Base-by-base conservation (phyloP, 148 eudicot species). In the Nepenthes gracilis region DNA sequence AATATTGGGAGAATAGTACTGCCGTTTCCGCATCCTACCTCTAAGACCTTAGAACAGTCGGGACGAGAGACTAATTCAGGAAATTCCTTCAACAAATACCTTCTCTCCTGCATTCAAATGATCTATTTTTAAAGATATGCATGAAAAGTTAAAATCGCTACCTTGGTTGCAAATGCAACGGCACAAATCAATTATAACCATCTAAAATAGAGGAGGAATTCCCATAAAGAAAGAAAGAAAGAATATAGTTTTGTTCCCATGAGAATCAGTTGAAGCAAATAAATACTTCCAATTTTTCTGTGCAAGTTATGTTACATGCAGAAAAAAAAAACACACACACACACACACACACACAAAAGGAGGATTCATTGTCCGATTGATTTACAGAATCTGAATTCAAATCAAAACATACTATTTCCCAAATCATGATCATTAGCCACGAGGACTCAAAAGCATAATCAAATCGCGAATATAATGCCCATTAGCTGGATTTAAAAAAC, bases 1-100 rank as follows among this genome's bases (percentile, higher is more conserved):
- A 90, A 61, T 57, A 90, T 79, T 9, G 95, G 86, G 38, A 90
- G 67, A 68, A 81, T 65, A 0, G 95, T 86, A 68, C 97, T 90
- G 55, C 97, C 97, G 71, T 82, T 84, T 43, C 95, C 97, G 80
- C 97, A 86, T 61, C 97, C 95, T 60, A 90, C 85, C 73, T 90
- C 90, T 79, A 90, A 77, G 64, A 86, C 71, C 67, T 75, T 83
- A 6, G 75, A 77, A 63, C 75, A 36, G 14, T 77, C 90, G 32
- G 61, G 55, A 74, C 83, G 78, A 40, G 85, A 74, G 35, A 83
- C 80, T 40, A 90, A 78, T 59, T 84, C 97, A 1, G 95, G 95
- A 61, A 90, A 90, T 65, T 90, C 97, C 85, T 83, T 90, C 58
- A 90, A 61, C 43, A 90, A 72, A 74, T 82, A 90, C 66, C 97